phyloP scores from a whole-genome alignment of 2,329 filamentous ascomycete species.

The Claviceps purpurea region DNA sequence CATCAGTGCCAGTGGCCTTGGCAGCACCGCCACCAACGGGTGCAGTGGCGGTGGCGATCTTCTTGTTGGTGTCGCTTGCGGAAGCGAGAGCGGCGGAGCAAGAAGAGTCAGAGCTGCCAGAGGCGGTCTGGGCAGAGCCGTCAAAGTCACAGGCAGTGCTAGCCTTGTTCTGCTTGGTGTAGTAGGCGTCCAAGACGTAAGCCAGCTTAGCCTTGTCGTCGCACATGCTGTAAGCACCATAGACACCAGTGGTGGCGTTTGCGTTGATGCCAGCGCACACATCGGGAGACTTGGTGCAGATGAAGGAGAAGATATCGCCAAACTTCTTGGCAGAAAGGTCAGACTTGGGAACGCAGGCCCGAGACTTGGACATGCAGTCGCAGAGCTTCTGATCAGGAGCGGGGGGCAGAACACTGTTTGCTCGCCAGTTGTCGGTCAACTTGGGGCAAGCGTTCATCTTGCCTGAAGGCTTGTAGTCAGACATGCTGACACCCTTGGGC shows the following conservation, averaged over 20 bases:
- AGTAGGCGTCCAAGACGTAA: conserved; percentile 64
- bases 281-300: conserved; percentile 46
- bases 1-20: conserved; percentile 1
- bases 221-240: conserved; percentile 72
- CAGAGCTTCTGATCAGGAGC: conserved; percentile 68
- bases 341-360: conserved; percentile 55
- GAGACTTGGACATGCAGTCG: conserved; percentile 66
- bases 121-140: conserved; percentile 46
- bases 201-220: conserved; percentile 54
- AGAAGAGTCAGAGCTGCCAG: conserved; percentile 29
- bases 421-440: conserved; percentile 49
- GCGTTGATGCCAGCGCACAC: conserved; percentile 56
- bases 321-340: conserved; percentile 44
- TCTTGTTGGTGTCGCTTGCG: conserved; percentile 44
- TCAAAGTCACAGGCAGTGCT: conserved; percentile 55
- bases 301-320: conserved; percentile 56
- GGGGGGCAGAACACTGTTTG: conserved; percentile 58
- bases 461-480: conserved; percentile 62
- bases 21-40: conserved; percentile 5
- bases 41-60: conserved; percentile 4
- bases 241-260: conserved; percentile 54
- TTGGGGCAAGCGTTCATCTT: conserved; percentile 59
- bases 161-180: conserved; percentile 39
- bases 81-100: conserved; percentile 48
- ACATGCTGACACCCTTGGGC: conserved; percentile 52